Conservation (phyloP, 139 green algal genomes). For the Ostreobium quekettii region DNA sequence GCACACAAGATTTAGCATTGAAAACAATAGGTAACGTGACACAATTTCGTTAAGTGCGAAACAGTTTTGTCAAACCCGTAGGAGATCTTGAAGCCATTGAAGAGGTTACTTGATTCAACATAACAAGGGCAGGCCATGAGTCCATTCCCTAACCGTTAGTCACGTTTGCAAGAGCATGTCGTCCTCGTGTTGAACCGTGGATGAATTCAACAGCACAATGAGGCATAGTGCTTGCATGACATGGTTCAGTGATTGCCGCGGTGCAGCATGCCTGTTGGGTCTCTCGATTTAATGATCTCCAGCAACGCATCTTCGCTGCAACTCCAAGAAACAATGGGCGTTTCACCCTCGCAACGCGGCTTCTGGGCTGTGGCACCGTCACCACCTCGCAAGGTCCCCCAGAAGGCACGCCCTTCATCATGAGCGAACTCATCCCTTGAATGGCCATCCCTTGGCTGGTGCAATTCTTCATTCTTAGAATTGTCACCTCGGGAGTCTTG, state of each 20-base stretch:
- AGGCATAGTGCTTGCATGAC: not conserved
- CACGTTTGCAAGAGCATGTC: too few relatives aligned
- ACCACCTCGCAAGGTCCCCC: not conserved
- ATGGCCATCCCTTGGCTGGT: not conserved
- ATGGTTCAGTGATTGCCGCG: not conserved
- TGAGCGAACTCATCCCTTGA: not conserved
- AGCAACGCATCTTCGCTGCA: conserved; percentile 41
- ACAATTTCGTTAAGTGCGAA: too few relatives aligned
- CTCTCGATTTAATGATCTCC: conserved; percentile 22
- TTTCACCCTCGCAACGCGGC: not conserved
- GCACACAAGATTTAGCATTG: too few relatives aligned
- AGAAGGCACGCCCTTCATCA: not conserved
- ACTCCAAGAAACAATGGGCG: conserved; percentile 32
- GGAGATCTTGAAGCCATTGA: too few relatives aligned
- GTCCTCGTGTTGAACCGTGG: too few relatives aligned
- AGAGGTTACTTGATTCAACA: too few relatives aligned
- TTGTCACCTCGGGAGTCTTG: not conserved
- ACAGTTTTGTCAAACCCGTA: too few relatives aligned
- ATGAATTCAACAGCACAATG: not conserved
- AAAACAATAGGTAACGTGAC: too few relatives aligned
- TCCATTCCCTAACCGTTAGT: too few relatives aligned
- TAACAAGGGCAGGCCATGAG: too few relatives aligned
- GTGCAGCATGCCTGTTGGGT: conserved; percentile 25
- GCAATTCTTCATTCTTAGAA: not conserved
- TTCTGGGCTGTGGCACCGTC: not conserved